Conservation (phyloP, 768 basidiomycete genomes). For the Sporobolomyces pararoseus region DNA sequence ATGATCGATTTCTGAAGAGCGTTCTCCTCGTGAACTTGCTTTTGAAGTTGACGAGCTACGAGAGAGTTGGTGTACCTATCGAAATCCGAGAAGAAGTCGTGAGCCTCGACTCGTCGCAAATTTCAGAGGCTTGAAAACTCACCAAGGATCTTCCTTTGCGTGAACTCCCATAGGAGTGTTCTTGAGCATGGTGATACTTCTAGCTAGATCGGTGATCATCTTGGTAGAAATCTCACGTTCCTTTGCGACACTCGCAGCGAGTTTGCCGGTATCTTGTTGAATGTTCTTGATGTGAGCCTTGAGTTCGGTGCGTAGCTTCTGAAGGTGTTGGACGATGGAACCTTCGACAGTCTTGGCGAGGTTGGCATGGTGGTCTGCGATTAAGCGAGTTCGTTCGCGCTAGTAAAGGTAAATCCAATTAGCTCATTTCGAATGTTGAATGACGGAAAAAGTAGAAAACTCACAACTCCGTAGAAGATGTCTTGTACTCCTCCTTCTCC, state of each 20-base stretch:
- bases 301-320: conserved; percentile 90
- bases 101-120: not conserved
- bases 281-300: conserved; percentile 84
- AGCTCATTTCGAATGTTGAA: not conserved
- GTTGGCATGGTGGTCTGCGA: conserved; percentile 95
- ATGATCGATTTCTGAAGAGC: conserved; percentile 94
- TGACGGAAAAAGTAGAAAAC: not conserved
- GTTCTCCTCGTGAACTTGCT: conserved; percentile 89
- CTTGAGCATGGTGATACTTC: conserved; percentile 83
- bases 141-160: conserved; percentile 76
- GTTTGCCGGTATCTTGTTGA: conserved; percentile 47
- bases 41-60: conserved; percentile 74
- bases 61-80: conserved; percentile 56
- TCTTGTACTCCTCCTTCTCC: conserved; percentile 91
- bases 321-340: conserved; percentile 94
- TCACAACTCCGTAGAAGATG: conserved; percentile 72
- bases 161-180: conserved; percentile 86
- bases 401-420: not conserved
- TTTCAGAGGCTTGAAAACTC: conserved; percentile 43
- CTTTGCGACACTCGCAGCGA: conserved; percentile 66
- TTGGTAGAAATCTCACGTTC: conserved; percentile 84
- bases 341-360: conserved; percentile 93
- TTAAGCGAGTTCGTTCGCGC: conserved; percentile 81
- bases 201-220: conserved; percentile 79
- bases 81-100: too few relatives aligned